Percentiles rank a stretch among this genome's conserved stretches.
Conservation (phyloP, 2,329 filamentous ascomycete species). For the Akanthomyces dipterigenus region DNA sequence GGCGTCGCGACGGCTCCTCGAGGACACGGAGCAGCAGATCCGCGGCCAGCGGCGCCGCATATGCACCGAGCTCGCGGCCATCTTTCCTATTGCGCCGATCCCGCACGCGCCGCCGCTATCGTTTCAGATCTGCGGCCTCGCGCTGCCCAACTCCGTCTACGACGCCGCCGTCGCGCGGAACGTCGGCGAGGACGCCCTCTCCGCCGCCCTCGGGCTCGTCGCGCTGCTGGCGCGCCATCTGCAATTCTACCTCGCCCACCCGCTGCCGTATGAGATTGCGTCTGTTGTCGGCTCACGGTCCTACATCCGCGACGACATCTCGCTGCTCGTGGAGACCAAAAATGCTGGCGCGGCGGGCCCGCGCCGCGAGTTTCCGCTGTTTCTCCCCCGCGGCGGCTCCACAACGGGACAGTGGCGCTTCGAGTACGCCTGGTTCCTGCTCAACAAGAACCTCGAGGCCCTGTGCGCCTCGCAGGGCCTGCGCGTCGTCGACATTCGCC, state of each 20-base stretch:
- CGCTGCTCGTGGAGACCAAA: conserved; percentile 37
- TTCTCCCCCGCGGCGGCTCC: conserved; percentile 55
- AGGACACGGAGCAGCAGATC: conserved; percentile 57
- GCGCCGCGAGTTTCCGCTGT: conserved; percentile 73
- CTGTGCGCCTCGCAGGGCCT: conserved; percentile 61
- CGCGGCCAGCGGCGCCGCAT: conserved; percentile 82
- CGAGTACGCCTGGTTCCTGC: conserved; percentile 91
- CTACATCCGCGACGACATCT: conserved; percentile 69
- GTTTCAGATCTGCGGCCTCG: conserved; percentile 75
- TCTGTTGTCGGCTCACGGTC: conserved; percentile 68
- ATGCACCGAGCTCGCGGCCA: conserved; percentile 69
- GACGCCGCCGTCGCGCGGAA: conserved; percentile 39
- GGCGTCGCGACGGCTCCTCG: conserved; percentile 47
- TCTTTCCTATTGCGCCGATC: conserved; percentile 72
- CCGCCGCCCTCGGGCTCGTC: conserved; percentile 75
- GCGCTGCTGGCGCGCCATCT: conserved; percentile 69
- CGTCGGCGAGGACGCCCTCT: conserved; percentile 62
- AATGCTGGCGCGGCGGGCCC: conserved; percentile 20
- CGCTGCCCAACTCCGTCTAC: conserved; percentile 75
- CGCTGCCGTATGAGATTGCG: conserved; percentile 73
- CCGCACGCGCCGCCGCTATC: conserved; percentile 54
- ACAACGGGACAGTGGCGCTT: conserved; percentile 75
- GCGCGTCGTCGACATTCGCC: conserved; percentile 79
- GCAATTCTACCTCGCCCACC: conserved; percentile 72
- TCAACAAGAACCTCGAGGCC: conserved; percentile 88